Base-by-base conservation (phyloP, 2,329 filamentous ascomycete species). In the Penicillium psychrosexuale region DNA sequence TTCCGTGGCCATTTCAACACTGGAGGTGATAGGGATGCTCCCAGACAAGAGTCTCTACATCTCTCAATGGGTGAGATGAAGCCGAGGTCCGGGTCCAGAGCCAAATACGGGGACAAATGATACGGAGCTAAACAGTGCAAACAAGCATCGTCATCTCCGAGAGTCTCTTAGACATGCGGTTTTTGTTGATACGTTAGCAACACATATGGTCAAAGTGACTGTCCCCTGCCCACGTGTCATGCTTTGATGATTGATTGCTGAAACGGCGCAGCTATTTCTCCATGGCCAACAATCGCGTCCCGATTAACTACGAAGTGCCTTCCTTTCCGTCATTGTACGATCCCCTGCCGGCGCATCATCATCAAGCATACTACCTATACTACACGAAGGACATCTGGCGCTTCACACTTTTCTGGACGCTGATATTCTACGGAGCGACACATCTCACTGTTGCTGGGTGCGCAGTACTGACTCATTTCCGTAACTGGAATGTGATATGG, bases 321-420 rank as follows among this genome's bases (percentile, higher is more conserved):
- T 71, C 78, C 5, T 97, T 95, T 69, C 91, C 91, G 1, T 90
- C 89, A 36, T 85, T 97, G 57, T 91, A 91, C 76, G 88, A 90
- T 83, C 85, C 88, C 33, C 76, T 86, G 43, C 79, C 81, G 24
- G 78, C 86, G 12, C 71, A 72, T 55, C 76, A 81, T 42, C 81
- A 82, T 56, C 82, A 84, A 36, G 75, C 80, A 33, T 75, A 77
- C 59, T 87, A 86, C 65, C 85, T 96, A 63, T 93, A 90, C 77
- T 81, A 88, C 66, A 80, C 90, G 3, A 71, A 75, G 56, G 90
- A 96, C 68, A 89, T 95, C 52, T 93, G 90, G 87, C 87, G 88
- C 61, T 96, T 94, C 72, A 96, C 91, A 1, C 75, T 94, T 15
- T 82, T 87, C 69, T 97, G 91, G 91, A 96, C 91, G 0, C 75